Conservation (phyloP, 1,284 basidiomycete genomes). For the Anthracocystis walkeri region DNA sequence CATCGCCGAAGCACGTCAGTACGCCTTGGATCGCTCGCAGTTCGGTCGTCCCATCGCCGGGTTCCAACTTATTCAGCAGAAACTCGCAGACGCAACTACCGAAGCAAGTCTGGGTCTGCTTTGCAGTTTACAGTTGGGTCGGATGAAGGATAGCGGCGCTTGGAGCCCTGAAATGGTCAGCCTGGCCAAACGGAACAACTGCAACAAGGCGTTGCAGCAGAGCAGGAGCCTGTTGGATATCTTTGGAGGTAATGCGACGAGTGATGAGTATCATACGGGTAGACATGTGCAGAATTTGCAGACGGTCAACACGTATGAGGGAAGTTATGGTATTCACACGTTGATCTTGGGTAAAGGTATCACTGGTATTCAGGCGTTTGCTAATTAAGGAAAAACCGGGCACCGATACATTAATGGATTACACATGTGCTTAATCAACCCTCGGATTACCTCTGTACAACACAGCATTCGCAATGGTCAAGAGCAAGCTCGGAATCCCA, state of each 20-base stretch:
- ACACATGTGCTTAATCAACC: constrained; percentile 13
- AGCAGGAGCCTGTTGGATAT: constrained; percentile 75
- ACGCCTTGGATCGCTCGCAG: constrained; percentile 86
- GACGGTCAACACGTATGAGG: constrained; percentile 66
- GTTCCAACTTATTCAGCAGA: constrained; percentile 94
- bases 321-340: constrained; percentile 69
- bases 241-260: constrained; percentile 71
- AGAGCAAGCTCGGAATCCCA: constrained; percentile 30
- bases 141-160: constrained; percentile 84
- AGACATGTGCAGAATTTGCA: constrained; percentile 62
- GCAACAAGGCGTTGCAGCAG: constrained; percentile 79
- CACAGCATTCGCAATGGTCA: constrained; percentile 30
- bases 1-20: constrained; percentile 80
- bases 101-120: constrained; percentile 85
- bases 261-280: constrained; percentile 58
- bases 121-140: constrained; percentile 79
- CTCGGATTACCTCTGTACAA: constrained; percentile 41
- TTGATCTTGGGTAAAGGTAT: constrained; percentile 90
- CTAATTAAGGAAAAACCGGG: too few relatives aligned
- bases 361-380: constrained; percentile 85
- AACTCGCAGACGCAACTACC: constrained; percentile 90
- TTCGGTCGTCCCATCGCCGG: constrained; percentile 89
- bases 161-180: constrained; percentile 87
- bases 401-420: too few relatives aligned
- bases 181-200: constrained; percentile 94